A percentile compares a stretch with the other conserved stretches of the same genome.
phyloP scores from a whole-genome alignment of 768 basidiomycete genomes.

The Xerocomus brunneocitrinus region DNA sequence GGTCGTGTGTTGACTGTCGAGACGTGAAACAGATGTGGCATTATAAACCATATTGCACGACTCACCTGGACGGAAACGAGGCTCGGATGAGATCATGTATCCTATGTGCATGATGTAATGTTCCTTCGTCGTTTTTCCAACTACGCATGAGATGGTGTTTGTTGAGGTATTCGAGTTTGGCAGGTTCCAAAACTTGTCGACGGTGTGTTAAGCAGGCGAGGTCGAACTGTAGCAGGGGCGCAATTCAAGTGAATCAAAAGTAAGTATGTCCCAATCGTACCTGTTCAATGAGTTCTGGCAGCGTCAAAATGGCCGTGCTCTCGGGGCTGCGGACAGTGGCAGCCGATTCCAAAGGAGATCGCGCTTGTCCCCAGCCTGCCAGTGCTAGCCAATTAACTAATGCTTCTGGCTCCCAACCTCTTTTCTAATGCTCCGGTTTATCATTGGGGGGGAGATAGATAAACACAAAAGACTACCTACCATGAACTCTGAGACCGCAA shows the following conservation, averaged over 20 bases:
- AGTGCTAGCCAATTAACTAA: slow-evolving; percentile 91
- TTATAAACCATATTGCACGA: neutral
- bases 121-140: slow-evolving; percentile 47
- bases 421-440: slow-evolving; percentile 42
- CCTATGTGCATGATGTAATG: slow-evolving; percentile 50
- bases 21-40: neutral
- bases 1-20: slow-evolving; percentile 42
- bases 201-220: slow-evolving; percentile 73
- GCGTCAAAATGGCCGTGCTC: slow-evolving; percentile 57
- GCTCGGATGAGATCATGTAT: slow-evolving; percentile 51
- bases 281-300: slow-evolving; percentile 61
- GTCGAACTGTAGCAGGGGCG: slow-evolving; percentile 53
- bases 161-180: slow-evolving; percentile 84
- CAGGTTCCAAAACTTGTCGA: slow-evolving; percentile 73
- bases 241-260: neutral
- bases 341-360: slow-evolving; percentile 20
- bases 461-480: slow-evolving; percentile 38
- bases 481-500: slow-evolving; percentile 80
- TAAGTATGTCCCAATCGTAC: slow-evolving; percentile 32
- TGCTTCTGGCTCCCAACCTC: slow-evolving; percentile 88
- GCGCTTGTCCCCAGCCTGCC: slow-evolving; percentile 82
- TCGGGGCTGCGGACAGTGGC: slow-evolving; percentile 47
- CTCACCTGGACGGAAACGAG: slow-evolving; percentile 56
- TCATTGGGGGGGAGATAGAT: neutral
- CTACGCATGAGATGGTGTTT: slow-evolving; percentile 72